These are phyloP conservation scores for Hibiscus trionum DNA, from an alignment of 345 rosid species.

Conservation along the genomic window DNA sequence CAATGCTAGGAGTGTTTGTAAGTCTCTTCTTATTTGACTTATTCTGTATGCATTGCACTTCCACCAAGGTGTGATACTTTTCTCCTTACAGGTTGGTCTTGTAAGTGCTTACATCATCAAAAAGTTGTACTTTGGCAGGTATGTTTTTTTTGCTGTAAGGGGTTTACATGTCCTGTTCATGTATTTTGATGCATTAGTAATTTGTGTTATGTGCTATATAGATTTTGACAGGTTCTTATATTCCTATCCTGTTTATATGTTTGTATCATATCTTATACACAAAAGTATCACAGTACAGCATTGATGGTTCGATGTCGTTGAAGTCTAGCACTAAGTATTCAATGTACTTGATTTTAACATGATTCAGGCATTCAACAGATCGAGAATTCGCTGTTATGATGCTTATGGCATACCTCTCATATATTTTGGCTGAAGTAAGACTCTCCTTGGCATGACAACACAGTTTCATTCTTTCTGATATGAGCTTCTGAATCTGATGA, in stretches of 20 bases:
- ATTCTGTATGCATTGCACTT: not conserved
- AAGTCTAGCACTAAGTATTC: not conserved
- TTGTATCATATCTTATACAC: not conserved
- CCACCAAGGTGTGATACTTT: not conserved
- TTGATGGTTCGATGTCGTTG: not conserved
- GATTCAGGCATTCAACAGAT: constrained; percentile 78
- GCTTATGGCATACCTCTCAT: constrained; percentile 87
- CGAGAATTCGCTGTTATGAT: constrained; percentile 86
- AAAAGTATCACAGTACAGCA: not conserved
- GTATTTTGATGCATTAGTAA: not conserved
- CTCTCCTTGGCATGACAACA: constrained; percentile 4
- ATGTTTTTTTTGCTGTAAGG: constrained; percentile 4
- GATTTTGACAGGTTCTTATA: not conserved
- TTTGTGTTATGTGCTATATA: not conserved
- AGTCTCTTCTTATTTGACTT: constrained; percentile 22
- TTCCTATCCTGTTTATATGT: not conserved
- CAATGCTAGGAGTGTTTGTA: constrained; percentile 75
- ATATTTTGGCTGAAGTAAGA: constrained; percentile 76
- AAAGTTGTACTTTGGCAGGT: constrained; percentile 94
- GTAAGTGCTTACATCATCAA: constrained; percentile 84
- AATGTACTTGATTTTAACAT: constrained; percentile 11
- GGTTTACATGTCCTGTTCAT: not conserved
- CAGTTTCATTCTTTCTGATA: constrained; percentile 5
- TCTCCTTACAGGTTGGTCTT: constrained; percentile 66
- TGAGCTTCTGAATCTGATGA: not conserved